Evolutionary conservation across 225 moss, liverwort and hornwort genomes (phyloP).

Genomic region (Pseudoscleropodium purum): DNA sequence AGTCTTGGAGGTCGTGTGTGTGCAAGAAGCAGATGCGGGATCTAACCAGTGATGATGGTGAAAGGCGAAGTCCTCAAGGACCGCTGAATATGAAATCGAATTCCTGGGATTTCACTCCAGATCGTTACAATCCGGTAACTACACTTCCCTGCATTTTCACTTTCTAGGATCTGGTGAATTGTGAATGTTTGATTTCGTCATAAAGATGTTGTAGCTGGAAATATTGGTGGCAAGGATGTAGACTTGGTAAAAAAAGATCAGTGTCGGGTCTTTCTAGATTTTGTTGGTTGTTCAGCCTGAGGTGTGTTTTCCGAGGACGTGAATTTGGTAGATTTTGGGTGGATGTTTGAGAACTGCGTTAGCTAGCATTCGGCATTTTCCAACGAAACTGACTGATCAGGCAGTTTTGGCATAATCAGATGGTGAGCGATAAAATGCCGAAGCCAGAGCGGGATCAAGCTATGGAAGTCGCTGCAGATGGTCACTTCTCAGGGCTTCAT

Average conservation of each 20-base stretch:
- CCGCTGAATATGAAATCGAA: slow-evolving; percentile 48
- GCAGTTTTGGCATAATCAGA: slow-evolving; percentile 1
- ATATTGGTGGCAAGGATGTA: neutral
- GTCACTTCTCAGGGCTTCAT: slow-evolving; percentile 23
- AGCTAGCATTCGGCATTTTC: neutral
- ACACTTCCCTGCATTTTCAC: neutral
- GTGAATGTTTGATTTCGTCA: neutral
- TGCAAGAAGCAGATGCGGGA: slow-evolving; percentile 69
- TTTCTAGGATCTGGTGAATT: neutral
- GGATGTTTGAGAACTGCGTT: neutral
- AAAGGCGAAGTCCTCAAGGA: slow-evolving; percentile 64
- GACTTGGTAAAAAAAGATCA: neutral
- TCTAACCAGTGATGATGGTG: slow-evolving; percentile 50
- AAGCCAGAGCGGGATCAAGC: slow-evolving; percentile 4
- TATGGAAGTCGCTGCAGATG: neutral
- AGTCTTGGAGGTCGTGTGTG: neutral
- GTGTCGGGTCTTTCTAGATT: neutral
- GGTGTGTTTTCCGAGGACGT: neutral
- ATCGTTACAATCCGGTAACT: slow-evolving; percentile 53
- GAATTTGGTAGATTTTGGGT: neutral
- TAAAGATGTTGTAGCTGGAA: neutral
- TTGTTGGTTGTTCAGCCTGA: neutral
- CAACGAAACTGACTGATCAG: neutral
- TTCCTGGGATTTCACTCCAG: slow-evolving; percentile 61
- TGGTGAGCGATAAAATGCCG: neutral